A percentile compares a stretch with the other conserved stretches of the same genome.
Conservation (phyloP, 2,329 filamentous ascomycete genomes). For the Apiospora koreana region DNA sequence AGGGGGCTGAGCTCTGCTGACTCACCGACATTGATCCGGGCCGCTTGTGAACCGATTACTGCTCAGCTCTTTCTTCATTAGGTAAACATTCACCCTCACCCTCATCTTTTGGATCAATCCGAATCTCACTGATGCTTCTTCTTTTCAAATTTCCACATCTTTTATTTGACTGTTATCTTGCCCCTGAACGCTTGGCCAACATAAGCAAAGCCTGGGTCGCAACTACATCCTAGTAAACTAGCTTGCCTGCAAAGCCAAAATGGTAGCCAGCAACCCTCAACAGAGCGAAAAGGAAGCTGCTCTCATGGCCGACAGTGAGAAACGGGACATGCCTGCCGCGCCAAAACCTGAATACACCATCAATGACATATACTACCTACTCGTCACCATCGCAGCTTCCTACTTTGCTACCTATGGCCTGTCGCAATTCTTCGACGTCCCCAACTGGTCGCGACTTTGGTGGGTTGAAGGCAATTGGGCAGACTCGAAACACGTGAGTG, state of each 20-base stretch:
- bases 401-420: background rate
- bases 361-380: background rate
- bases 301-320: background rate
- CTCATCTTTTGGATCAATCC: no score
- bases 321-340: background rate
- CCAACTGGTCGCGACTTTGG: background rate
- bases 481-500: no score
- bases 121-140: no score
- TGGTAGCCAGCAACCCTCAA: no score
- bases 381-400: background rate
- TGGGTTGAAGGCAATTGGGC: no score
- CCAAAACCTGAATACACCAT: background rate
- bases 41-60: background rate
- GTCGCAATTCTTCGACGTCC: background rate
- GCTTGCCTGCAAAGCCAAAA: background rate
- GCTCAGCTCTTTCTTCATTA: background rate
- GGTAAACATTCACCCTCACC: no score
- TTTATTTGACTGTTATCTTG: no score
- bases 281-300: background rate
- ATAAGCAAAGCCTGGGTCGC: no score
- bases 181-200: no score
- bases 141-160: no score
- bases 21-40: background rate
- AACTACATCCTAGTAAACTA: no score
- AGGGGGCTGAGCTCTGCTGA: background rate